Evolutionary conservation across 257 asterid species (phyloP), one percentile per base, ranked within the genome.

Genomic region (Euphrasia confusa): DNA sequence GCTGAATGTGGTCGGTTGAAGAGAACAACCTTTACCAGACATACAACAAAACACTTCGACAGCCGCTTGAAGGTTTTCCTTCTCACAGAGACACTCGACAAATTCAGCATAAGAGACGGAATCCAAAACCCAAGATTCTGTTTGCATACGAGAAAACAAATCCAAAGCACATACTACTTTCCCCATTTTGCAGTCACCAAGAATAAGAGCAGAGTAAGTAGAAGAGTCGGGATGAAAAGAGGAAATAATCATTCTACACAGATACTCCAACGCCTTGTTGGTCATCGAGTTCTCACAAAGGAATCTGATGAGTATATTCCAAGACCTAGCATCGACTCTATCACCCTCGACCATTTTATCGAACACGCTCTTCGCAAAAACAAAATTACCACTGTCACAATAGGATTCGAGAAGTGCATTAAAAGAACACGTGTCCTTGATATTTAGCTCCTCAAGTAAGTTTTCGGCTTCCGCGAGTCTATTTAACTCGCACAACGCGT

Each of bases 171-270:
- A 56, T 53, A 30, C 78, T 28, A 63, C 32, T 17, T 77, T 73
- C 28, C 83, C 86, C 62, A 42, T 50, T 72, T 60, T 79, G 81
- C 92, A 84, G 70, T 81, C 68, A 44, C 95, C 91, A 47, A 78
- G 66, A 33, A 88, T 64, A 65, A 90, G 77, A 75, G 98, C 79
- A 58, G 94, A 84, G 76, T 71, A 88, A 44, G 89, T 81, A 67
- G 66, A 58, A 42, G 86, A 70, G 60, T 83, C 76, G 0, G 83
- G 89, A 52, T 39, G 58, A 55, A 76, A 70, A 4, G 88, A 81
- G 55, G 72, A 78, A 72, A 74, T 53, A 11, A 79, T 62, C 97
- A 87, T 90, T 81, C 84, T 80, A 71, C 83, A 71, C 5, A 90
- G 71, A 79, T 72, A 82, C 73, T 81, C 83, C 77, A 68, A 33